Base-by-base conservation (phyloP, 2,329 filamentous ascomycete genomes). In the Apiospora kogelbergensis region DNA sequence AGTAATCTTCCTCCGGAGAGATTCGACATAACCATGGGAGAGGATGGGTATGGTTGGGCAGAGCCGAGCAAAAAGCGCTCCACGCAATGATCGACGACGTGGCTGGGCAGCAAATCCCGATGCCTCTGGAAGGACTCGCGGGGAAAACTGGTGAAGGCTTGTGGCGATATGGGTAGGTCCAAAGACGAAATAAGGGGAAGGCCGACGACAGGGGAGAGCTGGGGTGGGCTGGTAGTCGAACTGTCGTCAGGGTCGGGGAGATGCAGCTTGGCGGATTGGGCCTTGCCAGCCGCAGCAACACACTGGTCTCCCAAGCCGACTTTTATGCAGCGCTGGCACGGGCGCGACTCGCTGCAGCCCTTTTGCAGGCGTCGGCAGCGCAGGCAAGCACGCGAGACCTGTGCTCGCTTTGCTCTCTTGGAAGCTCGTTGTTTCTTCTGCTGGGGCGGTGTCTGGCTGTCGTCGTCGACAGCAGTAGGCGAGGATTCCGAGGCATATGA, bases 21-120 rank as follows among this genome's bases (percentile, higher is more conserved):
- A 74, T 1, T 74, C 69, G 26, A 82, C 75, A 69, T 82, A 83
- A 10, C 78, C 76, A 10, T 73, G 73, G 0, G 81, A 82, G 22
- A 84, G 71, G 44, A 84, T 82, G 2, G 82, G 82, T 20, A 84
- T 84, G 1, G 82, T 84, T 0, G 81, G 81, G 53, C 79, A 77
- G 5, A 84, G 73, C 10, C 76, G 74, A 9, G 78, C 74, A 66
- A 83, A 82, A 84, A 84, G 41, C 81, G 78, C 30, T 76, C 73
- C 6, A 77, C 72, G 69, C 82, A 84, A 67, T 80, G 75, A 30
- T 82, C 80, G 24, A 83, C 70, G 6, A 83, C 76, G 0, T 66
- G 69, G 1, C 67, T 68, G 0, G 80, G 79, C 0, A 81, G 74
- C n/a, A 81, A 71, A 20, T 77, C 83, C 2, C 70, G 72, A 65